These are phyloP conservation scores for Exophiala aquamarina DNA, from an alignment of 2,329 filamentous ascomycete genomes.

Conservation along the genomic window DNA sequence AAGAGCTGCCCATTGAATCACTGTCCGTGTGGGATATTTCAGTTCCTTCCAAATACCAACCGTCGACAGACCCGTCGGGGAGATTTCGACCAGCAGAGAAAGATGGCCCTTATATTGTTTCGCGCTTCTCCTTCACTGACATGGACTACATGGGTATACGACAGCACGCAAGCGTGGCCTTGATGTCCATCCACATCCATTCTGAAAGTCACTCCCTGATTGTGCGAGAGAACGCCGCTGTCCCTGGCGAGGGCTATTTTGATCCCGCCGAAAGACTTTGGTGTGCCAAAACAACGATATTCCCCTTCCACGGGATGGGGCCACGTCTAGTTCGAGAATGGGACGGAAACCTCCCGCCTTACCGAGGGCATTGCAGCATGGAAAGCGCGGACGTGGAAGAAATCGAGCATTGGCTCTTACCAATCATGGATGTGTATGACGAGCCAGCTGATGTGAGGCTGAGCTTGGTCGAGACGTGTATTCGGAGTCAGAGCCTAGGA, in stretches of 20 bases:
- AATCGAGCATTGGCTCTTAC: conserved; percentile 36
- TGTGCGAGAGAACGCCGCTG: conserved; percentile 56
- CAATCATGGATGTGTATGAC: conserved; percentile 39
- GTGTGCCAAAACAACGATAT: conserved; percentile 51
- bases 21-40: conserved; percentile 62
- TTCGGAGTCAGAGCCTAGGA: conserved; percentile 30
- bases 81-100: conserved; percentile 35
- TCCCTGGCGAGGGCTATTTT: conserved; percentile 49
- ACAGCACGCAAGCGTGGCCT: conserved; percentile 52
- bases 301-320: conserved; percentile 54
- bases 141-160: conserved; percentile 55
- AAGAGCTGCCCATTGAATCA: conserved; percentile 58
- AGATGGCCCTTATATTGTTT: conserved; percentile 47
- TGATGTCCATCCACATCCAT: conserved; percentile 55
- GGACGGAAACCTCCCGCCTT: conserved; percentile 46
- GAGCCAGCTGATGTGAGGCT: conserved; percentile 34
- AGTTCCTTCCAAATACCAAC: conserved; percentile 47
- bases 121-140: conserved; percentile 51
- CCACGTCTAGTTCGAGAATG: conserved; percentile 52
- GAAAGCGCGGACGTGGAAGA: conserved; percentile 34
- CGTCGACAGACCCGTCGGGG: conserved; percentile 51
- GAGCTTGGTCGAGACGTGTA: conserved; percentile 35
- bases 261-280: conserved; percentile 39
- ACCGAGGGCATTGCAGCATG: conserved; percentile 42
- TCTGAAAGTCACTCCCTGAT: conserved; percentile 49